These are phyloP conservation scores for Angophora floribunda DNA, from an alignment of 345 rosid species.

Conservation along the genomic window DNA sequence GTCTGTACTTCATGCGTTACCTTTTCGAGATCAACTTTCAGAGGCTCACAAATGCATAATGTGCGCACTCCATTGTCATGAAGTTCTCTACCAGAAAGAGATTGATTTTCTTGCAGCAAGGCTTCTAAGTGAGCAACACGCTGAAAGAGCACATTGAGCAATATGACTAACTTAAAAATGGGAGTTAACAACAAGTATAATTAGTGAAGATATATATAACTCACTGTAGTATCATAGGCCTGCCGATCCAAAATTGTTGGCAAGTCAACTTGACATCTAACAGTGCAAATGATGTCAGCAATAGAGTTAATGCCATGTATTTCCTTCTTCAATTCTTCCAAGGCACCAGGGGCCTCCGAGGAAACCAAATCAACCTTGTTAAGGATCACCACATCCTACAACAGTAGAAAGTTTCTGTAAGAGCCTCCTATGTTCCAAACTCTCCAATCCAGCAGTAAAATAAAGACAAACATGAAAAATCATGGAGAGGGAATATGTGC, in stretches of 20 bases:
- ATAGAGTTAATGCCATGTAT: constrained; percentile 71
- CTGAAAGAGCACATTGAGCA: constrained; percentile 13
- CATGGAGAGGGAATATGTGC: not conserved
- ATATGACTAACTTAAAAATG: not conserved
- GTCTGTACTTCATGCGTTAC: constrained; percentile 14
- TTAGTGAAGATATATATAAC: constrained; percentile 3
- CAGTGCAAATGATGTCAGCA: constrained; percentile 58
- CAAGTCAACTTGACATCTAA: constrained; percentile 76
- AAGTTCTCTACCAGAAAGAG: constrained; percentile 45
- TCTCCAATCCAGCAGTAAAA: not conserved
- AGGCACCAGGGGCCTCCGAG: constrained; percentile 28
- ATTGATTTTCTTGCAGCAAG: constrained; percentile 53
- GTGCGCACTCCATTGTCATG: constrained; percentile 79
- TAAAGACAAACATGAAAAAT: not conserved
- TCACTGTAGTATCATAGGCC: constrained; percentile 85
- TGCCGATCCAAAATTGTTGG: constrained; percentile 52
- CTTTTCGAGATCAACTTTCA: constrained; percentile 61
- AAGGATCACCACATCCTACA: constrained; percentile 84
- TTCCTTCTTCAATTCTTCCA: constrained; percentile 70
- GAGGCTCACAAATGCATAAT: constrained; percentile 53
- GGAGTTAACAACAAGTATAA: not conserved
- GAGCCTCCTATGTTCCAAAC: not conserved
- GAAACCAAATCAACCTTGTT: constrained; percentile 92
- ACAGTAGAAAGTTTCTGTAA: not conserved
- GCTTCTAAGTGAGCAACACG: constrained; percentile 58